Evolutionary conservation across 768 basidiomycete species (phyloP), one percentile per base, ranked within the genome.

Genomic region (Boletus insuetus): DNA sequence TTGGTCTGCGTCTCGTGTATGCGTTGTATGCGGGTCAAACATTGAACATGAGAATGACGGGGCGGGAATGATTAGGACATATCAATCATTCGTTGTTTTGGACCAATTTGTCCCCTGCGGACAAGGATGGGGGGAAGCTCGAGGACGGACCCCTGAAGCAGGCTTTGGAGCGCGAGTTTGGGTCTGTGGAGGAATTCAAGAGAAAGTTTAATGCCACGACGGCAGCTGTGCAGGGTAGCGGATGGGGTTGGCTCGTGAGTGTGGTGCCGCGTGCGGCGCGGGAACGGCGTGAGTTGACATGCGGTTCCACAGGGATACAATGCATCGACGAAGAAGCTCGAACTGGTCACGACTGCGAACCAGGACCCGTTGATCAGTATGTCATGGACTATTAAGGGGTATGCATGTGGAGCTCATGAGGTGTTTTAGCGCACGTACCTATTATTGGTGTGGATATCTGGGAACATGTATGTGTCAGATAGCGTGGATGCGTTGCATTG

Each of bases 51-150:
- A 29, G 0, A 9, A 29, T 29, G 29, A 29, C 29, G 29, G 31
- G 19, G 38, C 14, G 16, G 22, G 17, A 19, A 3, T 22, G 14
- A 41, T 20, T 14, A 62, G 91, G 92, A 4, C 94, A 95, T 67
- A 92, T 95, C 70, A 97, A 97, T 74, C 94, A 96, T 73, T 84
- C 94, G 14, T 78, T 98, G 34, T 99, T 99, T 81, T 99, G 97
- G 97, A 91, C 87, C 74, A 98, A 96, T 74, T 83, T 99, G 60
- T 89, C 94, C 0, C 97, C 97, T 4, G 71, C 74, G 22, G 73
- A 73, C 47, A 70, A 70, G 40, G 82, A 79, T 10, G 90, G 89
- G 39, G 90, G 90, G 10, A 77, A 82, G 63, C 76, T 93, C 35
- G 67, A 68, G 6, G 77, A 78, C 26, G 90, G 89, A 5, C 77